phyloP scores from a whole-genome alignment of 768 basidiomycete genomes.

The Calvatia gigantea region DNA sequence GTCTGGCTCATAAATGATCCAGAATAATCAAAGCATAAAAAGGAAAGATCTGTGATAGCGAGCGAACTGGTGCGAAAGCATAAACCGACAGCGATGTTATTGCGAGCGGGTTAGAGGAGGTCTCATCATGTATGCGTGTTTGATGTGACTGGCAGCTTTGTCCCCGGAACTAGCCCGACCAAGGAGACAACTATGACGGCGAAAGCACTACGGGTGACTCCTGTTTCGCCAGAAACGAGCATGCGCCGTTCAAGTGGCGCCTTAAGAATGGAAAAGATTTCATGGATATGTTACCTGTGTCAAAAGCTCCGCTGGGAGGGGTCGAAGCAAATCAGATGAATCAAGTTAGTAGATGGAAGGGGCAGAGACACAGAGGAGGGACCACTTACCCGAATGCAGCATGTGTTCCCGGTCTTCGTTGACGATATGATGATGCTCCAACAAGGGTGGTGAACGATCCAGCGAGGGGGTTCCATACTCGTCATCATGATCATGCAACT shows the following conservation, averaged over 20 bases:
- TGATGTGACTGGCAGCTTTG: not conserved
- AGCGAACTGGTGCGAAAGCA: conserved; percentile 6
- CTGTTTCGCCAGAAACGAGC: not conserved
- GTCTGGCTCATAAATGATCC: no score
- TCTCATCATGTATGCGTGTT: not conserved
- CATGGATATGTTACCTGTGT: conserved; percentile 3
- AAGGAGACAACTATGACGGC: not conserved
- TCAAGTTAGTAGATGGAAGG: not conserved
- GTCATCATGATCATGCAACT: conserved; percentile 1
- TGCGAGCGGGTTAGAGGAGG: not conserved
- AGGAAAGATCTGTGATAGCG: not conserved
- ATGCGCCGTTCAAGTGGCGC: not conserved
- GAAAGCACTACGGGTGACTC: conserved; percentile 1
- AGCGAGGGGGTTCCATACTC: conserved; percentile 1
- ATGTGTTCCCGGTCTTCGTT: conserved; percentile 6
- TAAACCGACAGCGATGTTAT: conserved; percentile 1
- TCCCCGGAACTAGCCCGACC: not conserved
- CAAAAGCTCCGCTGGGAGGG: conserved; percentile 7
- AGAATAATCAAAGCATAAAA: not conserved
- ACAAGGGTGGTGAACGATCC: conserved; percentile 1
- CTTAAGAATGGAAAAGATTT: not conserved
- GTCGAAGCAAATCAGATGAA: not conserved
- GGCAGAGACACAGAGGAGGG: not conserved
- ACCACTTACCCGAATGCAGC: conserved; percentile 9
- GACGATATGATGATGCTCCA: conserved; percentile 6